A percentile compares a stretch with the other conserved stretches of the same genome.
Conservation (phyloP, 257 asterid species). For the Capsicum chinense region DNA sequence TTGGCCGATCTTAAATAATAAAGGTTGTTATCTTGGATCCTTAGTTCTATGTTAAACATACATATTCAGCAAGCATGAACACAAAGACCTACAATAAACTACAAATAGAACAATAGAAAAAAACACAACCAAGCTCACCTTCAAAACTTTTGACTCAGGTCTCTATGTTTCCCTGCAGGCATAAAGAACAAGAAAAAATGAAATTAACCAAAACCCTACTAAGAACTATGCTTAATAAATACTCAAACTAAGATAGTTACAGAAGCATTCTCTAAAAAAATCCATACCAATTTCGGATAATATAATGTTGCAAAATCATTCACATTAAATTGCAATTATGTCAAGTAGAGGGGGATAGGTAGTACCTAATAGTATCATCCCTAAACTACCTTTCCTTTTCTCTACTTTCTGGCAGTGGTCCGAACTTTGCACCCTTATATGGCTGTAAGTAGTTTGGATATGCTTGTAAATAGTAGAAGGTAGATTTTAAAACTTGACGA, state of each 20-base stretch:
- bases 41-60: slow-evolving; percentile 66
- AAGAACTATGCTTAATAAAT: background rate
- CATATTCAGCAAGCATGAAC: slow-evolving; percentile 26
- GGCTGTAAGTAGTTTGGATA: too few relatives aligned
- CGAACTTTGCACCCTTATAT: background rate
- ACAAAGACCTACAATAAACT: slow-evolving; percentile 15
- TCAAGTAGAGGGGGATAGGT: background rate
- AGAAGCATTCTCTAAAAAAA: too few relatives aligned
- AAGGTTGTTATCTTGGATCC: slow-evolving; percentile 94
- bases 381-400: background rate
- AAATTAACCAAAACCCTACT: background rate
- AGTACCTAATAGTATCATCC: background rate
- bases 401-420: background rate
- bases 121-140: slow-evolving; percentile 48
- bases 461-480: background rate
- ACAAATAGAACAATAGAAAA: too few relatives aligned
- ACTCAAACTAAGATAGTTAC: background rate
- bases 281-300: too few relatives aligned
- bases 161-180: slow-evolving; percentile 67
- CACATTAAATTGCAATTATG: background rate
- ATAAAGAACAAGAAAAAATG: background rate
- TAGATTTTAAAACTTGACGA: background rate
- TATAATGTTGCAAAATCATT: background rate
- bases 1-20: slow-evolving; percentile 76
- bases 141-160: slow-evolving; percentile 76